Base-by-base conservation (phyloP, 352 stramenopile genomes). In the Phytophthora lateralis region DNA sequence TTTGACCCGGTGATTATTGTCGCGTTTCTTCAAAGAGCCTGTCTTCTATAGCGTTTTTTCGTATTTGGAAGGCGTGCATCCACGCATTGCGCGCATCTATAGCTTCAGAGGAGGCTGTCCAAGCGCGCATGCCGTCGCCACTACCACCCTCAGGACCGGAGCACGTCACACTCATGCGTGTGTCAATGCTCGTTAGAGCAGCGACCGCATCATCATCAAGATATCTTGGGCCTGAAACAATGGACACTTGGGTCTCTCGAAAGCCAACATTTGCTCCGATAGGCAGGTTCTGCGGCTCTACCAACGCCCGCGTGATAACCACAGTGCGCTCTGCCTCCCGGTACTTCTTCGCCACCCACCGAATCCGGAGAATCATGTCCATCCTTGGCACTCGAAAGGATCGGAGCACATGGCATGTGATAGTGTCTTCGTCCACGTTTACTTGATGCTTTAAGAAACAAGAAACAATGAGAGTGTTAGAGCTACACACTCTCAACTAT, bases 221-320 rank as follows among this genome's bases (percentile, higher is more conserved):
- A n/a, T 11, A 17, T 7, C 24, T 3, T 37, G 29, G 24, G 8
- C 17, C 32, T 41, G 26, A 39, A 37, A 62, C 30, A 11, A 62
- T 62, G 9, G 30, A 58, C 34, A 71, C 49, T 38, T 71, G 49
- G 3, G 55, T 71, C 47, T 71, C 62, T 55, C 45, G 41, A 18
- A 71, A 71, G 2, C 24, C 29, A 12, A 65, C 17, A 10, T 42
- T 50, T 14, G 29, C 14, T 0, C 48, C 20, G 9, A 48, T 18
- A 2, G 42, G 10, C 2, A 42, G n/a, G 20, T 65, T 18, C 14
- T 55, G 56, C n/a, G 56, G 56, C 38, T 71, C 35, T 11, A 71
- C 6, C 1, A 50, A 43, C 7, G 39, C 30, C 11, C 44, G 42
- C 10, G 48, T 54, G n/a, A 71, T 55, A 21, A 66, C 30, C 12